A percentile compares a stretch with the other conserved stretches of the same genome.
Conservation (phyloP, 2,329 filamentous ascomycete genomes). For the Colletotrichum melonis region DNA sequence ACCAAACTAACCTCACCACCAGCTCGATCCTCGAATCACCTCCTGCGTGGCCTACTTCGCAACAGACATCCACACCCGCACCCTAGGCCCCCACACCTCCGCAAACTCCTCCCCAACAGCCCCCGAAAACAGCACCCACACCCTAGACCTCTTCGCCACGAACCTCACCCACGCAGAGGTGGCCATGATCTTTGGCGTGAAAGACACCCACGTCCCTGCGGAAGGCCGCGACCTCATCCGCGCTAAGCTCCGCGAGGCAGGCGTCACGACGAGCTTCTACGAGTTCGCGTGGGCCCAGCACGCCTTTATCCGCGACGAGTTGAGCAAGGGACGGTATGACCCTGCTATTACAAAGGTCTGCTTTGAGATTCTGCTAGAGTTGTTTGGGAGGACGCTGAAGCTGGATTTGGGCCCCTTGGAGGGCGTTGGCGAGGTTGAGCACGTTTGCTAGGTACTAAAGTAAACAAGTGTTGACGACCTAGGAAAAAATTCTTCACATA, state of each 20-base stretch:
- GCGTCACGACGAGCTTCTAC: constrained; percentile 82
- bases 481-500: background rate
- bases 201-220: constrained; percentile 89
- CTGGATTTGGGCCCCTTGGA: constrained; percentile 79
- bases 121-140: constrained; percentile 58
- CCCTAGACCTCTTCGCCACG: constrained; percentile 66
- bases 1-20: background rate
- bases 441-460: constrained; percentile 71
- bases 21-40: constrained; percentile 79
- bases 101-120: constrained; percentile 58
- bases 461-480: background rate
- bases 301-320: constrained; percentile 92
- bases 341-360: constrained; percentile 87
- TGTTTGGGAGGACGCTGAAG: constrained; percentile 84
- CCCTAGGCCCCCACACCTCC: constrained; percentile 71
- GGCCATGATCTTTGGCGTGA: constrained; percentile 91
- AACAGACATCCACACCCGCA: constrained; percentile 86
- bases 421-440: constrained; percentile 73
- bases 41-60: constrained; percentile 91
- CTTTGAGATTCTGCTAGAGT: constrained; percentile 89
- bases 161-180: constrained; percentile 80
- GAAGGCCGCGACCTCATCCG: constrained; percentile 86
- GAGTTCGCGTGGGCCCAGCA: constrained; percentile 95
- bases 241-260: constrained; percentile 81
- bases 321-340: constrained; percentile 94